Conservation (phyloP, 139 green algal species). For the Desmodesmus armatus region DNA sequence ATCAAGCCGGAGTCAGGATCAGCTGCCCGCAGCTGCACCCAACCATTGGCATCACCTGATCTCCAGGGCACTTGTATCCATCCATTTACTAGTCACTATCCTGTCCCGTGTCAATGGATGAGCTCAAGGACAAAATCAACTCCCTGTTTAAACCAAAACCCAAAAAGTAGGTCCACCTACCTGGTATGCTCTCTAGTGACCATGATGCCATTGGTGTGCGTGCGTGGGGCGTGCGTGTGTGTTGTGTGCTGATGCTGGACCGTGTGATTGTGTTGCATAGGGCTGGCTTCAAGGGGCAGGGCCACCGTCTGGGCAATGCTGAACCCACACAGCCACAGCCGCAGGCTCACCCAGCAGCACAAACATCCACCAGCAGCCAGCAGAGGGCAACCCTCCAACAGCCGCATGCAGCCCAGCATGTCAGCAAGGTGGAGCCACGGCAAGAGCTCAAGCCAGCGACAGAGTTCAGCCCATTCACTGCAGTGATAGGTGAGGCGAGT, state of each 20-base stretch:
- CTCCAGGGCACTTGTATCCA: too few relatives aligned
- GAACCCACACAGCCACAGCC: neutral
- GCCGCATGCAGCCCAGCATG: neutral
- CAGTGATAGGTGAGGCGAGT: constrained; percentile 40
- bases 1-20: too few relatives aligned
- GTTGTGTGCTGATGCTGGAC: too few relatives aligned
- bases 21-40: too few relatives aligned
- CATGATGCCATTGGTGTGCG: too few relatives aligned
- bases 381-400: neutral
- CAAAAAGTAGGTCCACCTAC: neutral
- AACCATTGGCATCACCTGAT: too few relatives aligned
- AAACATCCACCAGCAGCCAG: neutral
- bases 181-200: too few relatives aligned
- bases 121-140: constrained; percentile 32
- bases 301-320: constrained; percentile 34
- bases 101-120: too few relatives aligned
- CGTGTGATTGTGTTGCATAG: too few relatives aligned
- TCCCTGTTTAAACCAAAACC: constrained; percentile 20
- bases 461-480: constrained; percentile 28
- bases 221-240: too few relatives aligned
- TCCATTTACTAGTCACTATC: too few relatives aligned
- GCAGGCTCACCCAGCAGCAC: neutral
- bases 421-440: neutral
- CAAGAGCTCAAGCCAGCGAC: constrained; percentile 30
- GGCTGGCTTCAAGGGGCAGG: constrained; percentile 19